These are phyloP conservation scores for Arctium minus DNA, from an alignment of 129 eudicot species.

Conservation along the genomic window DNA sequence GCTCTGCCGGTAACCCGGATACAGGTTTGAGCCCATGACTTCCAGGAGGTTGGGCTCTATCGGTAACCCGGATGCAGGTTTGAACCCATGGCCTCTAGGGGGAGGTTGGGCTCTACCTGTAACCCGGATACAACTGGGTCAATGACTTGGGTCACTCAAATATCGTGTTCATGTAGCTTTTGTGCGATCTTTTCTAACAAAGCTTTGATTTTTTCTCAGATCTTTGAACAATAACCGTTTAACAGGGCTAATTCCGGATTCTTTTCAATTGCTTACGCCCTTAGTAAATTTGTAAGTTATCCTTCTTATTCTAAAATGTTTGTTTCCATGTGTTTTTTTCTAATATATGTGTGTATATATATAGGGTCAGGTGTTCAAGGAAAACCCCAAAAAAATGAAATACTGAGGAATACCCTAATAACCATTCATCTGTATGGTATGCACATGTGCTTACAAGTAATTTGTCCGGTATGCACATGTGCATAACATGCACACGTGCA, in stretches of 20 bases:
- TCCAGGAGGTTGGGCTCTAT: no score
- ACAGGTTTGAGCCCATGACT: no score
- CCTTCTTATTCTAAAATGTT: slow-evolving; percentile 12
- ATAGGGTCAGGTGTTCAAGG: background rate
- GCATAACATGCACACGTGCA: background rate
- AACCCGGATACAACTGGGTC: no score
- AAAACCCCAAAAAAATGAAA: background rate
- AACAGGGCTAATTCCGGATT: slow-evolving; percentile 79
- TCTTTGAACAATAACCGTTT: slow-evolving; percentile 62
- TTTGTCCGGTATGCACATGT: background rate
- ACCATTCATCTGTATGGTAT: background rate
- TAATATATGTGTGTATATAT: background rate
- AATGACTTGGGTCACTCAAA: background rate
- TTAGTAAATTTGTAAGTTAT: slow-evolving; percentile 55
- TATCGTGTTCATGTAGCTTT: slow-evolving; percentile 10
- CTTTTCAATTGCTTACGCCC: slow-evolving; percentile 54
- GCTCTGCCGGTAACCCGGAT: no score
- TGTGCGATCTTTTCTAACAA: background rate
- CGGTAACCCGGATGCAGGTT: no score
- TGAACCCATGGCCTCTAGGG: no score
- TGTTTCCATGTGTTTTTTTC: background rate
- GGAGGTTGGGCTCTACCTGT: no score
- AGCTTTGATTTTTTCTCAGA: slow-evolving; percentile 34
- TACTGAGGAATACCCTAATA: background rate
- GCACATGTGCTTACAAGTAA: no score